These are phyloP conservation scores for Pseudoperonospora humuli DNA, from an alignment of 352 stramenopile genomes.

Conservation along the genomic window DNA sequence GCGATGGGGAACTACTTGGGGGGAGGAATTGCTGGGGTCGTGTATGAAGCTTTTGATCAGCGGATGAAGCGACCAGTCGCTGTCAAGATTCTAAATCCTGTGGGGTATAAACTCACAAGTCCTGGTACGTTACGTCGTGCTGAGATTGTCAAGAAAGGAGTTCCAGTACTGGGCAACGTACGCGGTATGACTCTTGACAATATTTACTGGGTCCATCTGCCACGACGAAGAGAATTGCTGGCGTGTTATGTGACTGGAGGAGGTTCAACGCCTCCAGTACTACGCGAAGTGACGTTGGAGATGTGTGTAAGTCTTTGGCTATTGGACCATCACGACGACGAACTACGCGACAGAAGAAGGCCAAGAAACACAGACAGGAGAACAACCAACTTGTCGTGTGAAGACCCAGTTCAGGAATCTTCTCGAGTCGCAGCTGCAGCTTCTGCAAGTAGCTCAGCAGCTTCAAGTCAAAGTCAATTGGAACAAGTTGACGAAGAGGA, in stretches of 20 bases:
- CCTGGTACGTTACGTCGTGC: conserved; percentile 62
- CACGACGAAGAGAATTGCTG: conserved; percentile 50
- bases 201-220: conserved; percentile 70
- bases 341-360: conserved; percentile 16
- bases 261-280: conserved; percentile 3
- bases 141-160: conserved; percentile 80
- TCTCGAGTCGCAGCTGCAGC: conserved; percentile 4
- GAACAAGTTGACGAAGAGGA: conserved; percentile 8
- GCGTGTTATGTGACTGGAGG: conserved; percentile 54
- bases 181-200: conserved; percentile 67
- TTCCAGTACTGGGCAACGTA: conserved; percentile 38
- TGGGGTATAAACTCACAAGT: conserved; percentile 90
- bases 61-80: conserved; percentile 79
- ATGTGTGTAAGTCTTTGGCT: conserved; percentile 84
- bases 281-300: conserved; percentile 74
- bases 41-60: conserved; percentile 88
- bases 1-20: conserved; percentile 89
- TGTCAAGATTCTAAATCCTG: conserved; percentile 96
- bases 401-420: conserved; percentile 36
- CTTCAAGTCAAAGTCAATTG: background rate
- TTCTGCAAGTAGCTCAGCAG: background rate
- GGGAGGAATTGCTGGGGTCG: conserved; percentile 86
- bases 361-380: conserved; percentile 2
- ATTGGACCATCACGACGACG: conserved; percentile 59
- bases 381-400: conserved; percentile 13